Evolutionary conservation across 1,284 basidiomycete genomes (phyloP), one percentile per base, ranked within the genome.

Genomic region (Sporisorium scitamineum): DNA sequence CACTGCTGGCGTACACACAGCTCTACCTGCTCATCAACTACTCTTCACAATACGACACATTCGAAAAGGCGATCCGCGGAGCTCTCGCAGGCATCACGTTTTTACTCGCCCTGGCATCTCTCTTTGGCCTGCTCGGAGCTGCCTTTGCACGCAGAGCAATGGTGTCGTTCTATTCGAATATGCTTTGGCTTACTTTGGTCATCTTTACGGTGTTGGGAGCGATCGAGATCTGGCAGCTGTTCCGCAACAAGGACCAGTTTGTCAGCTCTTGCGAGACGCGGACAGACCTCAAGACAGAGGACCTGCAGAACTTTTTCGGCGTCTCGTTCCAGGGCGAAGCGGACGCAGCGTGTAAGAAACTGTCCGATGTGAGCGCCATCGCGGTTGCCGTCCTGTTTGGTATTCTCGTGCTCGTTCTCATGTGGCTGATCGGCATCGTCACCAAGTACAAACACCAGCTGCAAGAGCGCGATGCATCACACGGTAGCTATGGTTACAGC

Each of bases 111-210:
- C 44, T 69, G 9, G 48, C 66, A 8, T 69, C 66, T 4, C 18
- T 60, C 31, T 70, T 70, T 26, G 68, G 68, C 32, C 37, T 70
- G n/a, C 45, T 70, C 16, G 68, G 68, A 5, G 42, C 61, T 9
- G 11, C 60, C 10, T 51, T 60, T 22, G 57, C 57, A 11, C 53
- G 61, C 1, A 24, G 68, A 10, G 9, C 37, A 14, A 53, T 64
- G 57, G 68, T 70, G 7, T 45, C 61, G 7, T 70, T 70, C 57
- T 70, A 64, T 37, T 59, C 61, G 5, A 60, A 64, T 57, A 70
- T 56, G 53, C 68, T 70, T 53, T 64, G 57, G 68, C 7, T 60
- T n/a, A 39, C 57, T 16, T 42, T 70, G 1, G 22, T 70, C 32
- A 32, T 60, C 1, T 63, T 70, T 27, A 55, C 48, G 16, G 56